A percentile compares a stretch with the other conserved stretches of the same genome.
These are phyloP conservation scores for Hymenoscyphus albidus DNA, from an alignment of 2,329 filamentous ascomycete species.

Conservation along the genomic window DNA sequence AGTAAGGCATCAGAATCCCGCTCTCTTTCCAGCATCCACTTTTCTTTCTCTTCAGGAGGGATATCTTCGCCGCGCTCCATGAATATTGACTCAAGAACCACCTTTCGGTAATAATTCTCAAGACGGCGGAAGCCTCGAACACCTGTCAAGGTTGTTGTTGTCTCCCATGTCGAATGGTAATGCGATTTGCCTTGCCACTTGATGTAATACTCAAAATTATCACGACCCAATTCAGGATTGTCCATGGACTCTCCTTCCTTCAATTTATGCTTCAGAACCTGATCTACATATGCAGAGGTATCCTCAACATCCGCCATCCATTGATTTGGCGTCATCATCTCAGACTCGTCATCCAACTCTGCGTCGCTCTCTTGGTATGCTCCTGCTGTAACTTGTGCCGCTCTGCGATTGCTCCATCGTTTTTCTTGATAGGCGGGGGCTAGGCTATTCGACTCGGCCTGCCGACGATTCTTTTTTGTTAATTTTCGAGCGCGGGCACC, in stretches of 20 bases:
- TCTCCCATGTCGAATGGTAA: conserved; percentile 94
- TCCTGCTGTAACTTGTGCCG: conserved; percentile 64
- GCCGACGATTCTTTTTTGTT: conserved; percentile 75
- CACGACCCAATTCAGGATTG: conserved; percentile 52
- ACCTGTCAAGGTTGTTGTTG: conserved; percentile 66
- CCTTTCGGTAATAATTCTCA: conserved; percentile 90
- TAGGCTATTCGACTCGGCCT: conserved; percentile 58
- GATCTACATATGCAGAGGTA: conserved; percentile 80
- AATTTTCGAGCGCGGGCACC: conserved; percentile 65
- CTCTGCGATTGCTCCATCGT: conserved; percentile 84
- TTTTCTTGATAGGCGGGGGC: conserved; percentile 71
- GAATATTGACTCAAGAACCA: conserved; percentile 74
- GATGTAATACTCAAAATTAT: conserved; percentile 87
- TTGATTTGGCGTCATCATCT: conserved; percentile 63
- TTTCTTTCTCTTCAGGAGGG: conserved; percentile 81
- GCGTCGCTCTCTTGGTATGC: conserved; percentile 64
- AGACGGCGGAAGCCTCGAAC: conserved; percentile 82
- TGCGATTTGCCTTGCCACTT: conserved; percentile 98
- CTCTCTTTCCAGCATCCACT: conserved; percentile 93
- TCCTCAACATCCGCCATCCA: conserved; percentile 70
- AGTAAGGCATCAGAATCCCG: conserved; percentile 81
- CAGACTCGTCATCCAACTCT: conserved; percentile 63
- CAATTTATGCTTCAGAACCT: conserved; percentile 80
- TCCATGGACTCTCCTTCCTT: conserved; percentile 62
- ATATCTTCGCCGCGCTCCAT: conserved; percentile 71